Base-by-base conservation (phyloP, 1,284 basidiomycete species). In the Sporisorium reilianum region DNA sequence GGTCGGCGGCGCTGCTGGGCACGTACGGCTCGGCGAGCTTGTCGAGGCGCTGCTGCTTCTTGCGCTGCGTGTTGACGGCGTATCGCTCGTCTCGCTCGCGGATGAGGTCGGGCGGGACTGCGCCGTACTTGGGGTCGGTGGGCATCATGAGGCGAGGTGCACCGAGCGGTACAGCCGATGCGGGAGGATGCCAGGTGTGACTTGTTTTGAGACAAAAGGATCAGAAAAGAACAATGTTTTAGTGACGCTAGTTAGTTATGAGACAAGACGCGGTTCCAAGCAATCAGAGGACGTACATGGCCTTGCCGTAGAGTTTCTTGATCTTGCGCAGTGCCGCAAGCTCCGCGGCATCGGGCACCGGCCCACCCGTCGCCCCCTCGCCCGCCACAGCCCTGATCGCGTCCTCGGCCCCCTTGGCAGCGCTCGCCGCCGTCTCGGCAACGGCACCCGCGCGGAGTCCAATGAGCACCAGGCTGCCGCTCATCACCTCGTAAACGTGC, bases 401-500 rank as follows among this genome's bases (percentile, higher is more conserved):
- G 28, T 70, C 64, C 18, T 69, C 53, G 7, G 60, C 64, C 7
- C 18, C 46, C 57, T 72, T 67, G 38, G 56, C 8, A 3, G 68
- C 61, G 0, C 34, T 55, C 2, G 54, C 64, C 11, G 53, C 64
- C 3, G 54, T 50, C 5, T 60, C 67, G 20, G 59, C 66, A 2
- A 62, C 50, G 5, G 38, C 45, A 1, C 55, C 56, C 1, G 41
- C 59, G 9, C 68, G 41, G 10, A 72, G 38, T 7, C 72, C 73
- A 36, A 81, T 72, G 16, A 77, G 72, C 64, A 87, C 86, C 18
- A 89, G 81, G 52, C 87, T 74, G 7, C 89, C 88, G 45, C 87
- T 88, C 75, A 89, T 88, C 45, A 88, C 85, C 58, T 88, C 87
- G 58, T 86, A 85, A 48, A 86, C 84, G 71, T 88, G 87, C 12